A percentile compares a stretch with the other conserved stretches of the same genome.
Evolutionary conservation across 202 grass and related monocot genomes (phyloP).

Genomic region (Setaria italica): DNA sequence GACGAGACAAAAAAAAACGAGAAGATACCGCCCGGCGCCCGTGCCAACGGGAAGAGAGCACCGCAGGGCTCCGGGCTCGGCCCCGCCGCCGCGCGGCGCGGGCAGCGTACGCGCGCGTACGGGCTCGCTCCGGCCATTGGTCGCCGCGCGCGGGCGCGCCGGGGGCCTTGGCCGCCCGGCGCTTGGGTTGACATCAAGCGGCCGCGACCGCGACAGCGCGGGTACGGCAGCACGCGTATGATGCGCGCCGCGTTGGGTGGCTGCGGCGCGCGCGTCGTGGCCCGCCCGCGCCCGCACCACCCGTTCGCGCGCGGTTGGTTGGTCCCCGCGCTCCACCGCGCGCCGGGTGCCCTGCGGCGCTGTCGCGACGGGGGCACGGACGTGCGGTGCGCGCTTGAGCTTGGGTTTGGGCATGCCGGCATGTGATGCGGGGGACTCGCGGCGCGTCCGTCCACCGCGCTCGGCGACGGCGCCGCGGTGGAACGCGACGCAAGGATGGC

Average conservation of each 20-base stretch:
- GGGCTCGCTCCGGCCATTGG: neutral
- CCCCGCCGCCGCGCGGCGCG: neutral
- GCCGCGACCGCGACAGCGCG: conserved; percentile 29
- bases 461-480: neutral
- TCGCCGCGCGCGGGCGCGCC: neutral
- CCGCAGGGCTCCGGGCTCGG: neutral
- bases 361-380: too few relatives aligned
- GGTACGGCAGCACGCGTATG: neutral
- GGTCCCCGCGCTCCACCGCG: neutral
- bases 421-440: neutral
- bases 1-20: neutral
- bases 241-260: conserved; percentile 48
- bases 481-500: neutral
- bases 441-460: conserved; percentile 30
- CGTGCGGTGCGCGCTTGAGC: neutral
- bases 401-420: neutral
- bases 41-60: neutral
- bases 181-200: conserved; percentile 29
- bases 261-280: conserved; percentile 15
- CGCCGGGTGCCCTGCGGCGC: neutral
- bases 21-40: too few relatives aligned
- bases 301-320: neutral
- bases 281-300: conserved; percentile 17
- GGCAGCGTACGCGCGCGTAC: neutral
- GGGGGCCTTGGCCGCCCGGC: neutral